Base-by-base conservation (phyloP, 176 grass and related monocot species). In the Musa schizocarpa region DNA sequence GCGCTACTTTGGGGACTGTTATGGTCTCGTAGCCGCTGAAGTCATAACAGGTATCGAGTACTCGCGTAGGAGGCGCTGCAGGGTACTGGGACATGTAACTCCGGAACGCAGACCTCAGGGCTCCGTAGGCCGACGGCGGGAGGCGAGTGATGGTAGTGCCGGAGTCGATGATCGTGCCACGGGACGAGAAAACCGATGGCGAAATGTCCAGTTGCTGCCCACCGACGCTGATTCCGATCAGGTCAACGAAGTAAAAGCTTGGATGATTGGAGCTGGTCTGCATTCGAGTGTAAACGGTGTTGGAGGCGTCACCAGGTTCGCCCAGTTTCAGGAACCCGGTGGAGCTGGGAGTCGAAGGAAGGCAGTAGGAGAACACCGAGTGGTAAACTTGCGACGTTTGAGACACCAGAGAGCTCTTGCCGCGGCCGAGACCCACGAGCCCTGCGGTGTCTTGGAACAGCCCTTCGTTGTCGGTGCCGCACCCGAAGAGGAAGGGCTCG, bases 31-130 rank as follows among this genome's bases (percentile, higher is more conserved):
- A 23, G 21, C 87, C 83, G 3, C 76, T 83, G 29, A 89, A 77
- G 53, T 86, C 13, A 51, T 89, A 86, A 56, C 84, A 90, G 10
- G 88, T 90, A 65, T 90, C 84, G 0, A 86, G n/a, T 9, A 2
- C 22, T 0, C 0, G 22, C 22, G 22, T 0, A 14, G 52, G 14
- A 1, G 78, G 64, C 23, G 52, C 50, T 74, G 23, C 17, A 54
- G 23, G 43, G 74, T 86, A 90, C 0, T 50, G 6, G 6, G 26
- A 56, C 84, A 90, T 89, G 19, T 78, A 22, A 0, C 68, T 26
- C 62, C 78, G 52, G 74, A 84, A 86, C 72, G 56, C 53, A 12
- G 65, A 24, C 9, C 81, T 68, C 1, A 90, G 74, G 0, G 81
- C 66, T 1, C 6, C 1, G 88, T 90, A 90, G 1, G 81, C 84